Conservation (phyloP, 2,329 filamentous ascomycete species). For the Aspergillus intermedius region DNA sequence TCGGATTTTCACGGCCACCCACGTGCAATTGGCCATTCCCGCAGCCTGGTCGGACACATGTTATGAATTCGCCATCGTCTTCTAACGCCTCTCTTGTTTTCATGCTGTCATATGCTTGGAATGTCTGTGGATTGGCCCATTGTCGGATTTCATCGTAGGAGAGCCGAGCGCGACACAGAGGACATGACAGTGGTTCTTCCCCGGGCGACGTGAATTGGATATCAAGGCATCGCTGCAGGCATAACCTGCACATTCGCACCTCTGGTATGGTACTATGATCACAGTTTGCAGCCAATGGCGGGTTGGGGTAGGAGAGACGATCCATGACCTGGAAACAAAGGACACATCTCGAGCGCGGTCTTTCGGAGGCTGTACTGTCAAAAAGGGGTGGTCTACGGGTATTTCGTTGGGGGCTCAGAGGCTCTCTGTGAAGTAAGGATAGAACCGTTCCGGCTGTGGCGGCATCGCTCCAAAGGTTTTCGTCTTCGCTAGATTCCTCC, state of each 20-base stretch:
- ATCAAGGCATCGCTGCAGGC: constrained; percentile 11
- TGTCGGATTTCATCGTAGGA: constrained; percentile 9
- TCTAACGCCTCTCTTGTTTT: constrained; percentile 11
- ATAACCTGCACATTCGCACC: constrained; percentile 9
- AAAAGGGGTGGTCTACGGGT: neutral
- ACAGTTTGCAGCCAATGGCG: constrained; percentile 10
- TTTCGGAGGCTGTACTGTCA: neutral
- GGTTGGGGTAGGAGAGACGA: constrained; percentile 5
- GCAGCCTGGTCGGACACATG: constrained; percentile 9
- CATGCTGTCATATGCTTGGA: constrained; percentile 8
- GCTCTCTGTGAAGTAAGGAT: constrained; percentile 12
- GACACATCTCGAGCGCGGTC: constrained; percentile 4
- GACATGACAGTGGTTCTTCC: constrained; percentile 6
- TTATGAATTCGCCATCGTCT: constrained; percentile 12
- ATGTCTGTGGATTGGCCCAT: constrained; percentile 12
- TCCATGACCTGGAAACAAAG: constrained; percentile 9
- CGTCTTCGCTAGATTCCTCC: neutral
- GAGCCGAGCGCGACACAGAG: constrained; percentile 10
- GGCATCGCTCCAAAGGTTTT: constrained; percentile 11
- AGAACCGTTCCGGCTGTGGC: constrained; percentile 11
- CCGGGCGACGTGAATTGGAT: constrained; percentile 8
- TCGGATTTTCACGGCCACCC: constrained; percentile 10
- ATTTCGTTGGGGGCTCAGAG: neutral
- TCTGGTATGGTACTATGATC: constrained; percentile 8
- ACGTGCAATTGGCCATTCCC: constrained; percentile 13